Percentiles rank a stretch among this genome's conserved stretches.
These are phyloP conservation scores for Mesembryanthemum crystallinum DNA, from an alignment of 148 eudicot genomes.

Conservation along the genomic window DNA sequence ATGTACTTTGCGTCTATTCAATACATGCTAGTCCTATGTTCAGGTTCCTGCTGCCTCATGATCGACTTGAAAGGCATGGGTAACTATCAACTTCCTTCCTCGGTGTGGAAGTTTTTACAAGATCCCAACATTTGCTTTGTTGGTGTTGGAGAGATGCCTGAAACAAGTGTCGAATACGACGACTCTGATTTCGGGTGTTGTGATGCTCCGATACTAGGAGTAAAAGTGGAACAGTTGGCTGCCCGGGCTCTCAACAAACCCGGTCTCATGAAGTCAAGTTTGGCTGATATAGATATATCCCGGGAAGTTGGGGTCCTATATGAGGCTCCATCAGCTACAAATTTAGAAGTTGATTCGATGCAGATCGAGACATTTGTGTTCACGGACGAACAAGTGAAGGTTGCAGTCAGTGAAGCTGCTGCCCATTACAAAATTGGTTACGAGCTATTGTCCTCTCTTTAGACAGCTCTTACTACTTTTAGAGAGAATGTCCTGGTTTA, in stretches of 20 bases:
- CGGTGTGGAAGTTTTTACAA: not conserved
- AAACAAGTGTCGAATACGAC: no score
- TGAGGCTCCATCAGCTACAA: not conserved
- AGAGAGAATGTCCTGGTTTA: no score
- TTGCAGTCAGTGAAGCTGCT: no score
- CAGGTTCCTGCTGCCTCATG: conserved; percentile 9
- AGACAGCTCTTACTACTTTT: no score
- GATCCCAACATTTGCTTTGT: conserved; percentile 19
- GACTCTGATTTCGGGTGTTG: not conserved
- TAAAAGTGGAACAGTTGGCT: not conserved
- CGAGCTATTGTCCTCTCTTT: no score
- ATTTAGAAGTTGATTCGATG: not conserved
- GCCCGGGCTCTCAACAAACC: not conserved
- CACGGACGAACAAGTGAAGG: not conserved
- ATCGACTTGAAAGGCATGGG: not conserved
- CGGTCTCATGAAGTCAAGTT: not conserved
- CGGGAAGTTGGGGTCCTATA: not conserved
- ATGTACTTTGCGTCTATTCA: no score
- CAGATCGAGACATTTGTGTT: not conserved
- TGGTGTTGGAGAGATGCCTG: not conserved
- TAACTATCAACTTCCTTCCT: not conserved
- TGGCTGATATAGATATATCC: not conserved
- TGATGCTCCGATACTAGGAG: not conserved
- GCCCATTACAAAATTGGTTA: no score
- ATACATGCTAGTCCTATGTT: not conserved